phyloP scores from a whole-genome alignment of 306 rosid genomes.

The Lagenaria siceraria region DNA sequence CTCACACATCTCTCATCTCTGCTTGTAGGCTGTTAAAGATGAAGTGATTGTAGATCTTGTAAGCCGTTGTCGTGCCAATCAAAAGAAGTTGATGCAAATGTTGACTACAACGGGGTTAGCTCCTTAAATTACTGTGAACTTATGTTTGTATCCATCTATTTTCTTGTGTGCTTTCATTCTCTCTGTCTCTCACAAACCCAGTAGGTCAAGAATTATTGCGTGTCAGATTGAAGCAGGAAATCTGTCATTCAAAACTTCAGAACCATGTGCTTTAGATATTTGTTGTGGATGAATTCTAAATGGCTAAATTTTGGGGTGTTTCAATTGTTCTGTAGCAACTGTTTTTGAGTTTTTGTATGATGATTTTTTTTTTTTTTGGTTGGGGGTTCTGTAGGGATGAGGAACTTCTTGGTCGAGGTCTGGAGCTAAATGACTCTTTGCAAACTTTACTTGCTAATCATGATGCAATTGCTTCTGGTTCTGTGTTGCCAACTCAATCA shows the following conservation, averaged over 20 bases:
- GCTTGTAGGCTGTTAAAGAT: conserved; percentile 64
- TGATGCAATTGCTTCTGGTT: conserved; percentile 86
- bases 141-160: neutral
- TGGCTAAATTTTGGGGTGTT: neutral
- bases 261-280: neutral
- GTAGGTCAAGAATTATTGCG: neutral
- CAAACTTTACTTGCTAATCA: conserved; percentile 81
- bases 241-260: neutral
- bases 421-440: conserved; percentile 68
- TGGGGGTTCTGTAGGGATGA: conserved; percentile 68
- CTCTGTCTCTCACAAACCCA: neutral
- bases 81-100: conserved; percentile 94
- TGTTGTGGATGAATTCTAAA: neutral
- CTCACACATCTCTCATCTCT: conserved; percentile 11
- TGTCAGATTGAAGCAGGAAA: neutral
- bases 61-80: conserved; percentile 72
- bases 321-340: neutral
- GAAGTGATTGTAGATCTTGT: conserved; percentile 87
- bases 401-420: conserved; percentile 85
- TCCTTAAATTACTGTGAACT: neutral
- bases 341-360: neutral
- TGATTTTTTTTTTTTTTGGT: conserved; percentile 10
- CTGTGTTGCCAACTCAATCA: conserved; percentile 40
- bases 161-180: neutral
- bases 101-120: conserved; percentile 92